Evolutionary conservation across 2,329 filamentous ascomycete genomes (phyloP).

Genomic region (Sarocladium oryzae): DNA sequence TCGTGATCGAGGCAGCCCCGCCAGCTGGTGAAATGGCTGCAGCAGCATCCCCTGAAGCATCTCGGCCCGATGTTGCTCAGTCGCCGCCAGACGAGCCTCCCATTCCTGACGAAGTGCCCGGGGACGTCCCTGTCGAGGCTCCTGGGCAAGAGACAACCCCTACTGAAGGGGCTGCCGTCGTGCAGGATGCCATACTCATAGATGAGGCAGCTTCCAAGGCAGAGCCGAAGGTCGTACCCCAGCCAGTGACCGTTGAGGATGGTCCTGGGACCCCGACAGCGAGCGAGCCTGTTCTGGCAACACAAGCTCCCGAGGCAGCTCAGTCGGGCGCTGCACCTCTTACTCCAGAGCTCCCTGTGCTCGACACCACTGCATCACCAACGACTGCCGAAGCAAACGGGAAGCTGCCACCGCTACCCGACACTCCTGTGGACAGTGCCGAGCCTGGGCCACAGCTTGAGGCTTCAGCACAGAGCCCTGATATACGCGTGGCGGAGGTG

Average conservation of each 20-base stretch:
- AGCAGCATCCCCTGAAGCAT: no score
- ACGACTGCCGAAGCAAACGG: not conserved
- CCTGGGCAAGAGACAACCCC: no score
- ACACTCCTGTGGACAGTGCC: not conserved
- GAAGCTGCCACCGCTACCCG: not conserved
- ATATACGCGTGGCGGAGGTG: not conserved
- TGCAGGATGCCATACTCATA: not conserved
- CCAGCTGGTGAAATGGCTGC: not conserved
- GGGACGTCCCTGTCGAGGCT: no score
- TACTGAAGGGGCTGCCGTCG: not conserved
- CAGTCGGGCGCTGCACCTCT: not conserved
- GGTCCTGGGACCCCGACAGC: not conserved
- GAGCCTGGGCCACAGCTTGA: not conserved
- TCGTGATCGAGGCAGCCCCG: not conserved
- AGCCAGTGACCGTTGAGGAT: conserved; percentile 2
- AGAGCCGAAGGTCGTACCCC: not conserved
- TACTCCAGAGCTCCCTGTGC: conserved; percentile 2
- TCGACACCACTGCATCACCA: not conserved
- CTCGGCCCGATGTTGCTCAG: no score
- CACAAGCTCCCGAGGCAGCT: not conserved
- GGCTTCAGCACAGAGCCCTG: no score
- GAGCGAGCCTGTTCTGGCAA: not conserved
- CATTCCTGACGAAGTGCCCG: not conserved
- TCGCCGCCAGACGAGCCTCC: not conserved
- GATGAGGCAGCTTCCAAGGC: not conserved